These are phyloP conservation scores for Aegilops speltoides DNA, from an alignment of 176 grass and related monocot genomes.

Conservation along the genomic window DNA sequence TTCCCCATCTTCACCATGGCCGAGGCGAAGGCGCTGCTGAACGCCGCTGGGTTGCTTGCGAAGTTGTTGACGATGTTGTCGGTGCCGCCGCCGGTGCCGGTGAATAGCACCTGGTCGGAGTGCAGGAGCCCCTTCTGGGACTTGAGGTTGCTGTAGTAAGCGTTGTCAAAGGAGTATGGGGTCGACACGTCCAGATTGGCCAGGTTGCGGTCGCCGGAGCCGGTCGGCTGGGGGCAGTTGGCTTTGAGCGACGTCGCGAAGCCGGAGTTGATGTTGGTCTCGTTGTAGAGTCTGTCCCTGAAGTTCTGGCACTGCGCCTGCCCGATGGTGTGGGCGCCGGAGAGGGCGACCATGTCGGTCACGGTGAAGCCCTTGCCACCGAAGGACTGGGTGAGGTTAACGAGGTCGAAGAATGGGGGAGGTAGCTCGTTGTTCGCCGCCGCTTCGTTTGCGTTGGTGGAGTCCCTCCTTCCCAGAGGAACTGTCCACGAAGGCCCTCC, in stretches of 20 bases:
- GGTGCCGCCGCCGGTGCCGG: conserved; percentile 23
- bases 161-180: conserved; percentile 36
- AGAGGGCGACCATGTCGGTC: conserved; percentile 70
- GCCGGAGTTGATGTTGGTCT: conserved; percentile 52
- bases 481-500: conserved; percentile 57
- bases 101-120: conserved; percentile 52
- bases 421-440: conserved; percentile 52
- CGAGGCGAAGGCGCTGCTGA: conserved; percentile 38
- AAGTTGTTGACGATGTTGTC: conserved; percentile 34
- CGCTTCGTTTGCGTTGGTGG: conserved; percentile 16
- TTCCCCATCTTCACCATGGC: conserved; percentile 55
- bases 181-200: conserved; percentile 43
- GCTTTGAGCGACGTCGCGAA: conserved; percentile 37
- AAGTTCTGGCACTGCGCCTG: conserved; percentile 55
- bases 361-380: conserved; percentile 39
- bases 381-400: conserved; percentile 27
- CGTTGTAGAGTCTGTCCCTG: conserved; percentile 61
- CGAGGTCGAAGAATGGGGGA: conserved; percentile 30
- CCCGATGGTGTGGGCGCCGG: conserved; percentile 74
- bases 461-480: conserved; percentile 43
- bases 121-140: conserved; percentile 42
- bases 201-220: conserved; percentile 34
- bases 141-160: conserved; percentile 47
- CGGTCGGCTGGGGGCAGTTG: conserved; percentile 28
- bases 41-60: not conserved